A percentile compares a stretch with the other conserved stretches of the same genome.
phyloP scores from a whole-genome alignment of 768 basidiomycete genomes.

The Trametes elegans region DNA sequence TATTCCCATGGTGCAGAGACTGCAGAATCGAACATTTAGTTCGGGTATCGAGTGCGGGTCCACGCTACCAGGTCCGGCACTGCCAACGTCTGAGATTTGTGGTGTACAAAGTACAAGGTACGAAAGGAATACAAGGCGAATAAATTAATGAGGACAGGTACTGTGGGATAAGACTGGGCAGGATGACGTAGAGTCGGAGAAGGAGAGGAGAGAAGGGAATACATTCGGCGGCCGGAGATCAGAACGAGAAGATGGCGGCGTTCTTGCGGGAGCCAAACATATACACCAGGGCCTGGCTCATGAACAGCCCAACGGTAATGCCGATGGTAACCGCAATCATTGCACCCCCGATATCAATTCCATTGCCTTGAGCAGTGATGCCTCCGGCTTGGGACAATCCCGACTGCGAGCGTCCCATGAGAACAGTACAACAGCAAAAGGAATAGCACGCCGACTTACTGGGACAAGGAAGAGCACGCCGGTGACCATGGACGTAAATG shows the following conservation, averaged over 20 bases:
- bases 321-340: constrained; percentile 92
- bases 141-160: no score
- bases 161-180: not conserved
- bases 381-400: constrained; percentile 86
- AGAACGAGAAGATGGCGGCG: constrained; percentile 85
- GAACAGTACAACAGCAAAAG: not conserved
- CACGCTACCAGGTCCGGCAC: not conserved
- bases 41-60: not conserved
- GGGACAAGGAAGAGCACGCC: constrained; percentile 87
- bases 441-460: constrained; percentile 45
- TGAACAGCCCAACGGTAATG: constrained; percentile 86
- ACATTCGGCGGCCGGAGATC: no score
- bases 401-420: constrained; percentile 43
- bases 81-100: not conserved
- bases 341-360: constrained; percentile 81
- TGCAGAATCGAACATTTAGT: no score
- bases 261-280: constrained; percentile 83
- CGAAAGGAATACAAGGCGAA: not conserved
- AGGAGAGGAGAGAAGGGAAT: not conserved
- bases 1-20: not conserved
- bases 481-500: constrained; percentile 89
- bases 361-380: constrained; percentile 75
- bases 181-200: not conserved
- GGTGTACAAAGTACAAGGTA: not conserved
- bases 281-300: constrained; percentile 84